Percentiles rank a stretch among this genome's conserved stretches.
Conservation (phyloP, 2,329 filamentous ascomycete species). For the Calonectria hongkongensis region DNA sequence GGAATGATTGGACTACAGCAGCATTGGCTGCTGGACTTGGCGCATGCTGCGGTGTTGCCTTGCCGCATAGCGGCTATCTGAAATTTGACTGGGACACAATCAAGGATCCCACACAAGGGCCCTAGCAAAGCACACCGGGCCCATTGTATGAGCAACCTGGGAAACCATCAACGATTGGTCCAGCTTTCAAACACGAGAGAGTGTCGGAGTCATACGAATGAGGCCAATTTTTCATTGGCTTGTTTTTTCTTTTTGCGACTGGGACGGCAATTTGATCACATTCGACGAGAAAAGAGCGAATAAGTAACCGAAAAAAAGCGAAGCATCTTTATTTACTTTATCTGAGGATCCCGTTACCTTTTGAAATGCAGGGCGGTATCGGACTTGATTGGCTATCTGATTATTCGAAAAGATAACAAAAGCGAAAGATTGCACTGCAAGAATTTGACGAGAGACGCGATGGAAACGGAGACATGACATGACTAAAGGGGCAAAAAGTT, state of each 20-base stretch:
- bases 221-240: conserved; percentile 20
- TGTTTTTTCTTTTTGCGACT: conserved; percentile 23
- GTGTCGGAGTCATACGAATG: conserved; percentile 13
- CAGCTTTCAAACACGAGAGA: conserved; percentile 7
- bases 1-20: conserved; percentile 12
- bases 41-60: background rate
- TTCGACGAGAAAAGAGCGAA: conserved; percentile 28
- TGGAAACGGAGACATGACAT: conserved; percentile 21
- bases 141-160: background rate
- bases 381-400: conserved; percentile 19
- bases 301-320: conserved; percentile 33
- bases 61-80: conserved; percentile 2
- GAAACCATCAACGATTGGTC: conserved; percentile 13
- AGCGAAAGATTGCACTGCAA: conserved; percentile 27
- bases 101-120: conserved; percentile 7
- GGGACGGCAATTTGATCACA: conserved; percentile 29
- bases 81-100: conserved; percentile 5
- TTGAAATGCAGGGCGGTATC: conserved; percentile 11
- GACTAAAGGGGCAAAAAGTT: conserved; percentile 42
- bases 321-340: conserved; percentile 34
- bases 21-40: background rate
- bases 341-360: conserved; percentile 17
- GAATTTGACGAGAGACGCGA: conserved; percentile 25
- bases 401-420: conserved; percentile 28
- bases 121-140: background rate